Conservation (phyloP, 768 basidiomycete species). For the Gelatoporia subvermispora region DNA sequence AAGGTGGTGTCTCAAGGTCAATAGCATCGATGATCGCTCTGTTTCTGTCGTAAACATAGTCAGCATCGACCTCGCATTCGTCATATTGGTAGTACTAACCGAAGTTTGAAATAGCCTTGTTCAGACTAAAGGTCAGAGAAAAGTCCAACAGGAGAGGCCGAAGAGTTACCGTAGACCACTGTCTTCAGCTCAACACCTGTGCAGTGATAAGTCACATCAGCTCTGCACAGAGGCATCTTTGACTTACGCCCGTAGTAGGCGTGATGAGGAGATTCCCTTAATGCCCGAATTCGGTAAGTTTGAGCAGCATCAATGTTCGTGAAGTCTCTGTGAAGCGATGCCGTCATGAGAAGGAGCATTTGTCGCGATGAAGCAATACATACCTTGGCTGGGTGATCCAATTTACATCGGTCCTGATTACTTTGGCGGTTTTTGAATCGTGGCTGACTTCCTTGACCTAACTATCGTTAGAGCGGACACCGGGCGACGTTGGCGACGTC, state of each 20-base stretch:
- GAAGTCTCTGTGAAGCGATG: constrained; percentile 15
- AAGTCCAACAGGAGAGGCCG: background rate
- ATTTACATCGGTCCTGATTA: constrained; percentile 72
- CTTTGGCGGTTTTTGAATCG: constrained; percentile 66
- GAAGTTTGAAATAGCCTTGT: constrained; percentile 76
- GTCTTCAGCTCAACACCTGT: constrained; percentile 60
- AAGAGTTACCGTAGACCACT: constrained; percentile 66
- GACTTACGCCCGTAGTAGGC: constrained; percentile 72
- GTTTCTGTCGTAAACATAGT: constrained; percentile 34
- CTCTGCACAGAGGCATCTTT: constrained; percentile 2
- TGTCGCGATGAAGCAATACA: background rate
- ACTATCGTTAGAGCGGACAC: background rate
- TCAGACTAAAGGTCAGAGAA: background rate
- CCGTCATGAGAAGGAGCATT: background rate
- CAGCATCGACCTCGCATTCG: too few species aligned
- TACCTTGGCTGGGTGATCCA: constrained; percentile 58
- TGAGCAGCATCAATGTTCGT: constrained; percentile 77
- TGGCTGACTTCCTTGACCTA: constrained; percentile 80
- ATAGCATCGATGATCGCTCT: constrained; percentile 69
- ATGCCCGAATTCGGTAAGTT: constrained; percentile 66
- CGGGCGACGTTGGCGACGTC: constrained; percentile 2
- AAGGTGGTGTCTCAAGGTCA: constrained; percentile 73
- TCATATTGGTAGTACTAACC: constrained; percentile 30
- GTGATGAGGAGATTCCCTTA: constrained; percentile 48
- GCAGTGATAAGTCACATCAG: background rate